Evolutionary conservation across 257 asterid species (phyloP), one percentile per base, ranked within the genome.

Genomic region (Ophiorrhiza pumila): DNA sequence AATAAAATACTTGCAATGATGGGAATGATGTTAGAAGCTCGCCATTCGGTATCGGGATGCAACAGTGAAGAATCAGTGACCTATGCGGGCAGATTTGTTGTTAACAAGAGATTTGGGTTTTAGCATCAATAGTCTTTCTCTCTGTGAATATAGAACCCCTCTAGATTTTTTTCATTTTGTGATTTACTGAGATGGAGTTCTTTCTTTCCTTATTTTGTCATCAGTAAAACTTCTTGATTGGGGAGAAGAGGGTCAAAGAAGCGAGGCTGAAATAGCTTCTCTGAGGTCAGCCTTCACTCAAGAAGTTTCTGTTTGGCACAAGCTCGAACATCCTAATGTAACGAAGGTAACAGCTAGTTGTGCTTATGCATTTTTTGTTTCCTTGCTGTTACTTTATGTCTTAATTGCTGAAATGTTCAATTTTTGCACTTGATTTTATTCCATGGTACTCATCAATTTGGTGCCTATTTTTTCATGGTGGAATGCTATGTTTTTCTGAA

Each of bases 291-390:
- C 96, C 70, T 90, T 90, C 78, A 71, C 88, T 10, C 97, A 92
- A 86, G 96, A 92, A 84, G 97, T 92, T 74, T 77, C 92, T 29
- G 96, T 92, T 7, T 92, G 98, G 98, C 93, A 90, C 81, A 90
- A 84, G 82, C 98, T 92, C 53, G 90, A 90, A 75, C 98, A 92
- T 77, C 95, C 93, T 72, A 92, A 92, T 71, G 98, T 92, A 43
- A 88, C 98, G 22, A 92, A 92, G 89, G 98, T 92, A 77, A 77
- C 32, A 9, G 57, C 63, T 72, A 74, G 13, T 15, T 39, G 39
- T 63, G 35, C 27, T 22, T 64, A 52, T 53, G 23, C 41, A 37
- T 35, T 34, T 49, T 39, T 20, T 46, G 42, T 61, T 18, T 61
- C 59, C 59, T 41, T 27, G 45, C 2, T 63, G 62, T 59, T 35